Evolutionary conservation across 192 early-diverging fungal species (phyloP).

Genomic region (Coemansia sp.): DNA sequence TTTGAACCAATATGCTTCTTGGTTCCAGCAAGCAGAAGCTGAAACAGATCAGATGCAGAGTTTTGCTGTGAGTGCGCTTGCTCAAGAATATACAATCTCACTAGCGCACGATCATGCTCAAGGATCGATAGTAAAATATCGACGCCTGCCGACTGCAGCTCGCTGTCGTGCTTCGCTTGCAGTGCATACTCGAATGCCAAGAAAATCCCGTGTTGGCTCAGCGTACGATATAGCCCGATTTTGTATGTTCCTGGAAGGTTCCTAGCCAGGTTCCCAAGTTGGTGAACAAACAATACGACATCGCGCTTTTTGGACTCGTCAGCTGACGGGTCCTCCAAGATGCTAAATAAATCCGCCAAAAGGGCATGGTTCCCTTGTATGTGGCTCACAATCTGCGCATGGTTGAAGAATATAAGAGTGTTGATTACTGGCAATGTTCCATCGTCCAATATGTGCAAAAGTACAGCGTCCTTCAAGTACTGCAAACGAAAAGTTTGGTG

Average conservation of each 20-base stretch:
- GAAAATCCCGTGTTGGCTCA: slow-evolving; percentile 80
- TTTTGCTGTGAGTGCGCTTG: slow-evolving; percentile 57
- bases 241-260: slow-evolving; percentile 63
- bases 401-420: slow-evolving; percentile 77
- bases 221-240: slow-evolving; percentile 62
- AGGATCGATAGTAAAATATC: slow-evolving; percentile 72
- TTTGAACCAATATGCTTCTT: slow-evolving; percentile 62
- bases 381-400: slow-evolving; percentile 79
- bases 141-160: slow-evolving; percentile 63
- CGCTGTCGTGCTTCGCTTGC: slow-evolving; percentile 49
- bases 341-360: slow-evolving; percentile 68
- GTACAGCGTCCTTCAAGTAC: slow-evolving; percentile 83
- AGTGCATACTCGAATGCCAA: slow-evolving; percentile 72
- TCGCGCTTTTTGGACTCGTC: slow-evolving; percentile 60
- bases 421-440: slow-evolving; percentile 69
- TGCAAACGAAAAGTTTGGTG: slow-evolving; percentile 84
- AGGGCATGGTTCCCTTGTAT: slow-evolving; percentile 69
- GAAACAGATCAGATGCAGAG: slow-evolving; percentile 57
- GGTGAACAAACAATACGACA: slow-evolving; percentile 77
- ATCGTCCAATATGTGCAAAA: slow-evolving; percentile 78
- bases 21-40: slow-evolving; percentile 67
- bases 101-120: slow-evolving; percentile 77
- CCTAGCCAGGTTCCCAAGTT: slow-evolving; percentile 77
- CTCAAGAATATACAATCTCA: slow-evolving; percentile 67
- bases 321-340: slow-evolving; percentile 51